Base-by-base conservation (phyloP, 2,329 filamentous ascomycete genomes). In the Orbilia blumenaviensis region DNA sequence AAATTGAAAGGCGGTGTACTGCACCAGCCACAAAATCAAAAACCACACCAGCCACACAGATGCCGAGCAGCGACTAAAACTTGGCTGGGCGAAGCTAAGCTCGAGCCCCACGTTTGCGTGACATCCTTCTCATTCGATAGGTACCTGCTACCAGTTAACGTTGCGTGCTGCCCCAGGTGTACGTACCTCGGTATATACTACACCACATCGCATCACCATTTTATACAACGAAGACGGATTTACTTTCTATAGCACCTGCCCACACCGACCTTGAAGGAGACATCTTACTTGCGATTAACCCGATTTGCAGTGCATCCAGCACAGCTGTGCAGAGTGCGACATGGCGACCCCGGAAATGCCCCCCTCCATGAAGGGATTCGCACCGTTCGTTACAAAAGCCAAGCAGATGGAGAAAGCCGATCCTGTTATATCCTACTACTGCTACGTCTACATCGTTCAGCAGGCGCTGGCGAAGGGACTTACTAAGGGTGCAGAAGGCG, bases 391-490 rank as follows among this genome's bases (percentile, higher is more conserved):
- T 77, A 87, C 90, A 66, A 89, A 94, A 81, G 94, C 93, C 34
- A 88, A 89, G 36, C 94, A 99, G 85, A 88, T 99, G 56, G 91
- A 94, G 82, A 87, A 87, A 73, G 88, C 90, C 81, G 95, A 94
- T 83, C 95, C 95, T 7, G 92, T 95, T 74, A 88, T 98, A 79
- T 88, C 94, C 78, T 99, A 98, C 83, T 98, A 94, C 93, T 95
- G 94, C 83, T 91, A 96, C 81, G 97, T 95, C 83, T 95, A 92
- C 86, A 92, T 95, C 25, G 91, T 97, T 52, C 93, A 98, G 81
- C 92, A 96, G 81, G 96, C 99, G 79, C 89, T 99, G 12, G 86
- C 88, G 62, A 92, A 82, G 87, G 89, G 48, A 88, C 98, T 42
- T 94, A 98, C 84, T 90, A 87, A 74, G 85, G 91, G 95, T 82